Evolutionary conservation across 805 yeast species (phyloP), one percentile per base, ranked within the genome.

Genomic region (Kurtzmaniella fragi): DNA sequence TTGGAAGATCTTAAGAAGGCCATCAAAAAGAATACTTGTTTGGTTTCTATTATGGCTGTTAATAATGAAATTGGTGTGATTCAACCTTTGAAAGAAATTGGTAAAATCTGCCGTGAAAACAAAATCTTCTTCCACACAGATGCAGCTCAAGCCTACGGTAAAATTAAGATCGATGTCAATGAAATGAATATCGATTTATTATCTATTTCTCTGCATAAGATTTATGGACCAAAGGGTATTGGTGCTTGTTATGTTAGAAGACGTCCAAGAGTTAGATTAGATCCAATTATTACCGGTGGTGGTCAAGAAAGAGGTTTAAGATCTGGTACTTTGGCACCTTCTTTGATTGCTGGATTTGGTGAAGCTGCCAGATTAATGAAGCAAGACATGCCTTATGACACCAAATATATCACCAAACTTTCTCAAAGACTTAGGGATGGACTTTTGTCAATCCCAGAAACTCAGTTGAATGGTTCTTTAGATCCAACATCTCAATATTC

Each of bases 231-330:
- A 50, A 93, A 83, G 78, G 99, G 99, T 46, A 78, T 89, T 43
- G 99, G 99, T 54, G 99, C 99, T 8, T 73, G 90, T 50, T 93
- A 76, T 57, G 91, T 93, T 30, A 82, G 99, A 68, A 85, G 99
- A 75, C 83, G 99, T 65, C 99, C 99, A 46, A 82, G 99, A 67
- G 99, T 93, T 36, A 84, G 99, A 75, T 61, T 93, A 45, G 97
- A 90, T 48, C 96, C 99, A 16, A 71, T 93, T 40, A 85, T 93
- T 50, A 84, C 89, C 43, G 99, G 99, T 49, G 99, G 99, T 67
- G 99, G 99, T 38, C 99, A 93, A 70, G 99, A 93, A 70, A 84
- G 99, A 71, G 99, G 99, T 43, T 72, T 93, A 54, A 78, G 99
- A 67, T 85, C 96, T 4, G 99, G 99, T 44, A 93, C 99, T 23